These are phyloP conservation scores for Tolypocladium guangdongense DNA, from an alignment of 2,329 filamentous ascomycete genomes.

Conservation along the genomic window DNA sequence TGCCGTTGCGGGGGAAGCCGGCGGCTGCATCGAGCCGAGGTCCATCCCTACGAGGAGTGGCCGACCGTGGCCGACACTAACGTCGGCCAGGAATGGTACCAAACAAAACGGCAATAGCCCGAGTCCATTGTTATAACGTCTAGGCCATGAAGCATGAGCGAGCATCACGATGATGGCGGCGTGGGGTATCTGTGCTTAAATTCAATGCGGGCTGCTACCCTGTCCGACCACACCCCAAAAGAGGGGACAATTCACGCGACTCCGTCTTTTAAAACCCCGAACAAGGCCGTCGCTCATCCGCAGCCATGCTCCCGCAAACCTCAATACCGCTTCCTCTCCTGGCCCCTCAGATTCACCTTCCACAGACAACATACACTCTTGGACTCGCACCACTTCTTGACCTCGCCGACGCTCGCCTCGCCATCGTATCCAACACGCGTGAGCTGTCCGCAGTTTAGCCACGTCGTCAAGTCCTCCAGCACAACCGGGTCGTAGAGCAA, in stretches of 20 bases:
- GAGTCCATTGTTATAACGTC: too few relatives aligned
- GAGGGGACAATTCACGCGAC: not conserved
- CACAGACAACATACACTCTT: conserved; percentile 77
- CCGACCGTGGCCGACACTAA: not conserved
- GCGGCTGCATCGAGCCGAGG: conserved; percentile 4
- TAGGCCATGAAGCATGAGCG: not conserved
- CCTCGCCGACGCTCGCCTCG: conserved; percentile 51
- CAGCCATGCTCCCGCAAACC: not conserved
- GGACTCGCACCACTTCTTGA: conserved; percentile 84
- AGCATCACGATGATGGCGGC: not conserved
- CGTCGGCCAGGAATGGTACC: not conserved
- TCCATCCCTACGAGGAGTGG: not conserved
- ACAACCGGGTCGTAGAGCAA: conserved; percentile 86
- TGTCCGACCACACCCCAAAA: not conserved
- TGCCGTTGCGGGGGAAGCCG: not conserved
- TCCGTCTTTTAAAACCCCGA: too few relatives aligned
- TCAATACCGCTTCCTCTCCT: conserved; percentile 38
- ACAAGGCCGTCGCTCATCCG: not conserved
- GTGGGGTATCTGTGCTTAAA: not conserved
- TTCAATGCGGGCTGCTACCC: not conserved
- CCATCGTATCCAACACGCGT: conserved; percentile 51
- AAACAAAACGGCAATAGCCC: too few relatives aligned
- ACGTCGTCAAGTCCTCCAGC: conserved; percentile 72
- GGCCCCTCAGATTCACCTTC: conserved; percentile 44
- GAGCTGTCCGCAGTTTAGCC: conserved; percentile 67